A percentile compares a stretch with the other conserved stretches of the same genome.
phyloP scores from a whole-genome alignment of 768 basidiomycete genomes.

The Suillus clintonianus region DNA sequence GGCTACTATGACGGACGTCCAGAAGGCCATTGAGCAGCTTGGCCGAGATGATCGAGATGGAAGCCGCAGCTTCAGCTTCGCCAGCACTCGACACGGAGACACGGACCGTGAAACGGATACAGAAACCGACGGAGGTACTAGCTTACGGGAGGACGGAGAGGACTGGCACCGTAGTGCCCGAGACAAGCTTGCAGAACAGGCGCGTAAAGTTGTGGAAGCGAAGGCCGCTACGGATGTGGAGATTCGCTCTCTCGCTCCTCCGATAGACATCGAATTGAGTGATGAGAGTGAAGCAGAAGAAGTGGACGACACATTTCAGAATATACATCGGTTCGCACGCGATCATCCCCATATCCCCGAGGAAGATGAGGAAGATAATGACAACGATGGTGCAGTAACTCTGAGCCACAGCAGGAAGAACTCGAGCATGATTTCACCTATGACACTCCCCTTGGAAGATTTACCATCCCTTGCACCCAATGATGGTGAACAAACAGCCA shows the following conservation, averaged over 20 bases:
- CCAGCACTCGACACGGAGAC: constrained; percentile 60
- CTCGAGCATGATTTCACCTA: constrained; percentile 36
- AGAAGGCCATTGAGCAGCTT: constrained; percentile 87
- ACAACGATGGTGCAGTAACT: constrained; percentile 24
- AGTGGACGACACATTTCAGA: constrained; percentile 44
- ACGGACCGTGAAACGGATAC: constrained; percentile 48
- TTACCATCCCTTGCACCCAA: constrained; percentile 1
- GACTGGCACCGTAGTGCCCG: constrained; percentile 69
- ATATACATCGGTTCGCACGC: constrained; percentile 39
- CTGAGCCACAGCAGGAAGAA: constrained; percentile 19
- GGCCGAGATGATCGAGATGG: constrained; percentile 60
- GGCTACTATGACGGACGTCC: constrained; percentile 87
- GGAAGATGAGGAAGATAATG: constrained; percentile 65
- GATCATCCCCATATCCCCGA: constrained; percentile 67
- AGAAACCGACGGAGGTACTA: constrained; percentile 52
- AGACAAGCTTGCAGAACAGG: constrained; percentile 69
- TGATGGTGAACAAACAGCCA: constrained; percentile 18
- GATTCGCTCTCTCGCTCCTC: constrained; percentile 51
- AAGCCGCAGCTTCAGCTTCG: constrained; percentile 74
- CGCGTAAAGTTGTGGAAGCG: constrained; percentile 57
- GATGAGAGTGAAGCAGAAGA: constrained; percentile 79
- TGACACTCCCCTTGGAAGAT: constrained; percentile 26
- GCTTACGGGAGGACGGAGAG: constrained; percentile 46
- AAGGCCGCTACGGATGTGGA: constrained; percentile 43
- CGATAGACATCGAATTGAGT: constrained; percentile 74